phyloP scores from a whole-genome alignment of 2,329 filamentous ascomycete species.

The Cladosporium colombiae region DNA sequence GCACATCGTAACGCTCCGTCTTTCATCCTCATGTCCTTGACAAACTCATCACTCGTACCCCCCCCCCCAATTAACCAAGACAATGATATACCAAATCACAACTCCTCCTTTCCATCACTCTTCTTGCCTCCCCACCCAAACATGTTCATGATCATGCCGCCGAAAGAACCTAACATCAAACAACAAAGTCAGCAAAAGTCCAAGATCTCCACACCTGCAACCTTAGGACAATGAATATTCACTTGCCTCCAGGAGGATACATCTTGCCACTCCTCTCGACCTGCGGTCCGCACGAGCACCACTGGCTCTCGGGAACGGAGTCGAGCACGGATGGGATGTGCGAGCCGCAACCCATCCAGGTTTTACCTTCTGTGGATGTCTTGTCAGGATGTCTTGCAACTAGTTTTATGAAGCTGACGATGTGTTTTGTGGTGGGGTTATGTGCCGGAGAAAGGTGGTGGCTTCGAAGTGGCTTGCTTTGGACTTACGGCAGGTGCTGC shows the following conservation, averaged over 20 bases:
- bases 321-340: slow-evolving; percentile 65
- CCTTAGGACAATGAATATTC: too few relatives aligned
- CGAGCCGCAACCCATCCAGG: slow-evolving; percentile 41
- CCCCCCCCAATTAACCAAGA: background rate
- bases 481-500: slow-evolving; percentile 60
- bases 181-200: background rate
- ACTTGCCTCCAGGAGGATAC: slow-evolving; percentile 54
- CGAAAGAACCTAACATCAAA: background rate
- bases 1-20: background rate
- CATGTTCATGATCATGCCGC: slow-evolving; percentile 14
- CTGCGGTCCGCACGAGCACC: slow-evolving; percentile 63
- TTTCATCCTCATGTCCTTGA: background rate
- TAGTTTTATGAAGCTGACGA: background rate
- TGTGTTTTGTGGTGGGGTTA: background rate
- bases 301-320: slow-evolving; percentile 54
- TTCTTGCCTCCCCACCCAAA: slow-evolving; percentile 20
- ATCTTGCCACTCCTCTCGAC: slow-evolving; percentile 58
- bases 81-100: background rate
- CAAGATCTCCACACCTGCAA: too few relatives aligned
- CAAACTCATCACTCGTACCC: background rate
- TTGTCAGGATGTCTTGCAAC: background rate
- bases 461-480: background rate
- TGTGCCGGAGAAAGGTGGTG: slow-evolving; percentile 34
- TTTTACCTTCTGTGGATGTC: slow-evolving; percentile 30
- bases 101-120: slow-evolving; percentile 14